phyloP scores from a whole-genome alignment of 768 basidiomycete species.

The Tremella fuciformis region DNA sequence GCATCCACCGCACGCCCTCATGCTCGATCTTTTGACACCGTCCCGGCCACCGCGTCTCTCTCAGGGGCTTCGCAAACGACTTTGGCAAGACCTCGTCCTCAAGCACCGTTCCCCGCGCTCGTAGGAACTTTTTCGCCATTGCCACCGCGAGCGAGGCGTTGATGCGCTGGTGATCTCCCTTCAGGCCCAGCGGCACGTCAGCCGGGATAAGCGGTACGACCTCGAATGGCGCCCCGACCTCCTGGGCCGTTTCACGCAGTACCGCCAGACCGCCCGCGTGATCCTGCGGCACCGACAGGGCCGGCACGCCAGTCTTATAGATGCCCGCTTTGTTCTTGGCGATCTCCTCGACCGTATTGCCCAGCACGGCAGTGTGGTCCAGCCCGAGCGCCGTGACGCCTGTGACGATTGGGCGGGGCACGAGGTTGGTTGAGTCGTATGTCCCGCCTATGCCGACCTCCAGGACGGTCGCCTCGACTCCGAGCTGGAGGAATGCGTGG shows the following conservation, averaged over 20 bases:
- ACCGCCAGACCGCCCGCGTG: conserved; percentile 63
- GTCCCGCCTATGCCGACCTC: conserved; percentile 95
- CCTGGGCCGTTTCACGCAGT: conserved; percentile 64
- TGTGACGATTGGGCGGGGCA: conserved; percentile 82
- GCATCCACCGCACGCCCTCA: conserved; percentile 68
- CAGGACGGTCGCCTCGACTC: conserved; percentile 82
- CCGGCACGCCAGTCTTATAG: conserved; percentile 85
- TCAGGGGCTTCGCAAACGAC: conserved; percentile 63
- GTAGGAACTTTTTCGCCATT: conserved; percentile 66
- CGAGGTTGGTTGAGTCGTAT: conserved; percentile 93
- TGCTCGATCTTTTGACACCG: conserved; percentile 75
- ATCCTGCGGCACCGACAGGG: conserved; percentile 72
- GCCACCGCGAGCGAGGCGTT: conserved; percentile 84
- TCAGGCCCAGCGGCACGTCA: conserved; percentile 64
- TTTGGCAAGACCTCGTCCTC: conserved; percentile 56
- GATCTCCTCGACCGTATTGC: conserved; percentile 82
- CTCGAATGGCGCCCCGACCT: conserved; percentile 66
- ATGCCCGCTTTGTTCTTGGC: conserved; percentile 96
- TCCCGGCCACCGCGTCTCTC: conserved; percentile 81
- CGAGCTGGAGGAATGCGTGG: conserved; percentile 71
- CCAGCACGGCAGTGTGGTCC: conserved; percentile 83
- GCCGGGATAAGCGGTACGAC: conserved; percentile 59
- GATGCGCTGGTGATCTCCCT: conserved; percentile 77
- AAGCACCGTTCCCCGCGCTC: conserved; percentile 33
- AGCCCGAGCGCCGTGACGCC: conserved; percentile 87